Conservation (phyloP, 1,284 basidiomycete genomes). For the Singerocomus inundabilis region DNA sequence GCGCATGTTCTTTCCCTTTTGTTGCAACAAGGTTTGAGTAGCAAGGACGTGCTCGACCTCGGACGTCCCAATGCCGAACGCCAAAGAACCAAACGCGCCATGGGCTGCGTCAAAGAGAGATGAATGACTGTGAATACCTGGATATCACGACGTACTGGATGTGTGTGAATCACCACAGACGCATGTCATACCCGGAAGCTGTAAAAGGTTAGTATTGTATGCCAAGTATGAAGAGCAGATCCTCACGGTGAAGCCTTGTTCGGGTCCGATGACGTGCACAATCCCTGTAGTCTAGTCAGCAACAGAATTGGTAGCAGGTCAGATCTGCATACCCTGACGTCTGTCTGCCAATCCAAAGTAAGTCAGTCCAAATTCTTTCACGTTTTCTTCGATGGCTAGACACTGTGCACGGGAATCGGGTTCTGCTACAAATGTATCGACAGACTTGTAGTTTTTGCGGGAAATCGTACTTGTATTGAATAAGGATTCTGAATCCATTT, state of each 20-base stretch:
- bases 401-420: constrained; percentile 93
- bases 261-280: constrained; percentile 94
- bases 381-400: constrained; percentile 88
- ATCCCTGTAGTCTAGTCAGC: constrained; percentile 57
- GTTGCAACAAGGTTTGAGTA: constrained; percentile 90
- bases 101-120: constrained; percentile 56
- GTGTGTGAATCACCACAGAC: constrained; percentile 97
- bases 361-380: constrained; percentile 92
- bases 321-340: constrained; percentile 67
- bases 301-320: not conserved
- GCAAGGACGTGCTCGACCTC: constrained; percentile 98
- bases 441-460: constrained; percentile 81
- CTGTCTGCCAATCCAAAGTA: constrained; percentile 94
- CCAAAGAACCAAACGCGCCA: constrained; percentile 93
- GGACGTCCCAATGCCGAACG: constrained; percentile 95
- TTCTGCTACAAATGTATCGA: constrained; percentile 80
- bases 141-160: constrained; percentile 57
- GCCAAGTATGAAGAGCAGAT: not conserved
- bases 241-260: constrained; percentile 89
- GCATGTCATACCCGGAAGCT: constrained; percentile 93
- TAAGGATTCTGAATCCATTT: constrained; percentile 11
- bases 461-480: constrained; percentile 64
- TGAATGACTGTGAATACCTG: constrained; percentile 1
- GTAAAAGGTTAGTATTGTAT: constrained; percentile 1
- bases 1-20: constrained; percentile 95